Base-by-base conservation (phyloP, 1,139 yeast genomes). In the Pichia sp. region DNA sequence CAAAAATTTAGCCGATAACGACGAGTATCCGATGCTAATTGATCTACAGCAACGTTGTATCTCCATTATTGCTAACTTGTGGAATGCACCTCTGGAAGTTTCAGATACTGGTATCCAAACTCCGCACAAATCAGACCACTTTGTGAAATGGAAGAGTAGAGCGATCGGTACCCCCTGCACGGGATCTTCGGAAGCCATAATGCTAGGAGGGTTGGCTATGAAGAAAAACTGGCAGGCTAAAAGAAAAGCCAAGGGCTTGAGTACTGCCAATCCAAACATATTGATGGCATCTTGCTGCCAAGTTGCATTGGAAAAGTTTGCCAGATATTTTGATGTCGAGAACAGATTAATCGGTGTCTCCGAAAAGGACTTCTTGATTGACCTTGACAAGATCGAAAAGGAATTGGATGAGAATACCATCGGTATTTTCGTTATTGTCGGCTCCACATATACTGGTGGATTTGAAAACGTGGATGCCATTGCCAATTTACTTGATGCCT, bases 261-360 rank as follows among this genome's bases (percentile, higher is more conserved):
- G 85, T 45, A 73, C 71, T 52, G 80, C 74, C 46, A 80, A 80
- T 58, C 97, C 97, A 57, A 91, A 91, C 71, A 88, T 91, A 64
- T 74, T 91, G 60, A 90, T 91, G 97, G 96, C 97, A n/a, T 77
- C 93, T 43, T 89, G 93, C 71, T 95, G 95, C 51, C 97, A 91
- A 71, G 97, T 91, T 50, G 97, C 97, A 0, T 76, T 91, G 66
- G 97, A 91, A 73, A 91, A 91, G 73, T 91, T 91, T 74, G 97
- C 97, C 31, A 77, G 95, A 53, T 91, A 91, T 72, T 91, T 91
- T 71, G 97, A 91, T 64, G 97, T 91, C 51, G 97, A 91, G 66
- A 82, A 87, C 61, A 78, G 96, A 61, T 72, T 88, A 60, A 78
- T 91, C 58, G 84, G 87, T 16, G 87, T 90, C 46, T 74, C 77